These are phyloP conservation scores for Prunus kanzakura DNA, from an alignment of 306 rosid species.

Conservation along the genomic window DNA sequence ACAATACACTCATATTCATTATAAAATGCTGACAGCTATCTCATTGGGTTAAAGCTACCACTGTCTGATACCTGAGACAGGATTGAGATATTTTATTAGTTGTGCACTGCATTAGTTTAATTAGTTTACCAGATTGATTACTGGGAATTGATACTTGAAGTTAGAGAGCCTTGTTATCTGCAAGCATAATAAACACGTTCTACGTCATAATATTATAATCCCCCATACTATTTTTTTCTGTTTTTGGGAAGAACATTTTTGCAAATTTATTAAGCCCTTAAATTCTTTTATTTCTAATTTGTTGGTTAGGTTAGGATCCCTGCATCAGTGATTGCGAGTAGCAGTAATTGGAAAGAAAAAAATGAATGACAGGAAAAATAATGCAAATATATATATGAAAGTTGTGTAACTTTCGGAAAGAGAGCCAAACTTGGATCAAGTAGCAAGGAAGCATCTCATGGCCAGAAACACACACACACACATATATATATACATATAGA, in stretches of 20 bases:
- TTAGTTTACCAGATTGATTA: neutral
- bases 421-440: slow-evolving; percentile 5
- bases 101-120: neutral
- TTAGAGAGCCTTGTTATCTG: neutral
- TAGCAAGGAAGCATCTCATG: slow-evolving; percentile 6
- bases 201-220: neutral
- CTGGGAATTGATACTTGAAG: neutral
- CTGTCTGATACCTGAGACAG: neutral
- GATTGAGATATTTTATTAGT: neutral
- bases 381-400: neutral
- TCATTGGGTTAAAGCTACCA: neutral
- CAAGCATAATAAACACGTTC: neutral
- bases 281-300: neutral
- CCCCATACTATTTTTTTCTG: neutral
- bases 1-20: too few relatives aligned
- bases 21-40: too few relatives aligned
- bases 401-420: neutral
- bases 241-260: neutral
- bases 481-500: neutral
- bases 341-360: neutral
- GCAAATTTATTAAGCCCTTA: neutral
- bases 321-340: neutral
- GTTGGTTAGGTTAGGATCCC: neutral
- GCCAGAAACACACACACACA: neutral
- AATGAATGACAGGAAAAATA: neutral